phyloP scores from a whole-genome alignment of 139 green algal genomes.

The Nannochloris sp. region DNA sequence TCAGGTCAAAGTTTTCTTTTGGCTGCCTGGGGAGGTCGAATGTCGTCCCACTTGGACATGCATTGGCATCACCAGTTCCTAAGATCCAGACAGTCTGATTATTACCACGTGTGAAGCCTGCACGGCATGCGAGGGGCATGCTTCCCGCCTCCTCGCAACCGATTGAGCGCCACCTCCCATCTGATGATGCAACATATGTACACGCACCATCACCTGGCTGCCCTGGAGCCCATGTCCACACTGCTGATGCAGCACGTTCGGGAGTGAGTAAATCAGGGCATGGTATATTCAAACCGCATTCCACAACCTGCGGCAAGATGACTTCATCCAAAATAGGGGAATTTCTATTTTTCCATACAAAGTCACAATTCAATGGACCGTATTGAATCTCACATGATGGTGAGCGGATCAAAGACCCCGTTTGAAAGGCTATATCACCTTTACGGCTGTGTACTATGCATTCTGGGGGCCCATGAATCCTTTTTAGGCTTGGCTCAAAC shows the following conservation, averaged over 20 bases:
- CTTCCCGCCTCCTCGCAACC: constrained; percentile 2
- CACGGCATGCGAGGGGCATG: constrained; percentile 26
- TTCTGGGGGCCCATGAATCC: constrained; percentile 17
- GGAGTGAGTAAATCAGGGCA: constrained; percentile 53
- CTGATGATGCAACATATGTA: constrained; percentile 17
- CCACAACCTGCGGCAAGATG: constrained; percentile 17
- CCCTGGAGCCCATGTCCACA: constrained; percentile 57
- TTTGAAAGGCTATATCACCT: constrained; percentile 9
- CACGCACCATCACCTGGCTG: constrained; percentile 28
- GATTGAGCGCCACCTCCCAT: constrained; percentile 31
- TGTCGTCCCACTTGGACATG: constrained; percentile 24
- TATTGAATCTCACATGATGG: constrained; percentile 57
- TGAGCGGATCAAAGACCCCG: constrained; percentile 31
- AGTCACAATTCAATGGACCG: constrained; percentile 55
- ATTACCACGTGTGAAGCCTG: neutral
- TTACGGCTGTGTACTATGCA: constrained; percentile 14
- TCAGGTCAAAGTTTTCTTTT: constrained; percentile 34
- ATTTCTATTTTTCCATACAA: constrained; percentile 35
- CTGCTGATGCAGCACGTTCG: constrained; percentile 20
- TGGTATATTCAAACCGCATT: constrained; percentile 56
- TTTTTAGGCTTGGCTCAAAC: constrained; percentile 33
- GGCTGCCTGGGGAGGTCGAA: constrained; percentile 34
- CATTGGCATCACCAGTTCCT: neutral
- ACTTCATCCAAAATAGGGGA: constrained; percentile 20
- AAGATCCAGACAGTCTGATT: neutral